Base-by-base conservation (phyloP, 2,329 filamentous ascomycete genomes). In the Plectosphaerella cucumerina region DNA sequence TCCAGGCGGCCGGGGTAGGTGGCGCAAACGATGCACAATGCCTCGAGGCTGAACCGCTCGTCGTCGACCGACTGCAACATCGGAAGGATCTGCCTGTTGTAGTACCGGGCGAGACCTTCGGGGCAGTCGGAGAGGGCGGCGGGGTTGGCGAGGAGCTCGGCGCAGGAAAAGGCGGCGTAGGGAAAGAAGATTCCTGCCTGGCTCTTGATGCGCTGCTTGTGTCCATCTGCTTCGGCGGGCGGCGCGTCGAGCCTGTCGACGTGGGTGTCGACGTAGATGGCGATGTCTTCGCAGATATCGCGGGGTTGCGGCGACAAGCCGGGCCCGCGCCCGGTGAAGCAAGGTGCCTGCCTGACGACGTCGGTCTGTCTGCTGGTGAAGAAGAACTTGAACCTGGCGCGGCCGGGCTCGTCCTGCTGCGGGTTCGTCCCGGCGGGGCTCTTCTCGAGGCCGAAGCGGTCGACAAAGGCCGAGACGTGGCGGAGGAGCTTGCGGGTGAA, bases 51-150 rank as follows among this genome's bases (percentile, higher is more conserved):
- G 17, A 49, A 51, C 14, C 49, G 46, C 1, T 51, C 42, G 44
- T 59, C 50, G 9, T 43, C 53, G 1, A 52, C 46, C 23, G 44
- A 57, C 34, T 60, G 58, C 9, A 60, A 37, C 4, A 60, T 37
- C 8, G 58, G 58, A 3, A 59, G 44, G 15, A 60, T 49, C 12
- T 53, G 51, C 18, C 42, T 18, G 17, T 59, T 56, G 39, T 56
- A 59, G 21, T 56, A 50, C 6, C 26, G 20, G 8, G 45, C 44
- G 11, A 60, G 44, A 8, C 34, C 47, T 14, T 21, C 39, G 8
- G 58, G 58, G 15, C 51, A 56, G n/a, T 41, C 48, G 15, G 53
- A 31, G 26, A 11, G 26, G 26, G 12, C 26, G 26, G 8, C 26
- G 8, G 26, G 8, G 12, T 11, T 11, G 4, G 21, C 45, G 9